Evolutionary conservation across 768 basidiomycete species (phyloP).

Genomic region (Strobilomyces confusus): DNA sequence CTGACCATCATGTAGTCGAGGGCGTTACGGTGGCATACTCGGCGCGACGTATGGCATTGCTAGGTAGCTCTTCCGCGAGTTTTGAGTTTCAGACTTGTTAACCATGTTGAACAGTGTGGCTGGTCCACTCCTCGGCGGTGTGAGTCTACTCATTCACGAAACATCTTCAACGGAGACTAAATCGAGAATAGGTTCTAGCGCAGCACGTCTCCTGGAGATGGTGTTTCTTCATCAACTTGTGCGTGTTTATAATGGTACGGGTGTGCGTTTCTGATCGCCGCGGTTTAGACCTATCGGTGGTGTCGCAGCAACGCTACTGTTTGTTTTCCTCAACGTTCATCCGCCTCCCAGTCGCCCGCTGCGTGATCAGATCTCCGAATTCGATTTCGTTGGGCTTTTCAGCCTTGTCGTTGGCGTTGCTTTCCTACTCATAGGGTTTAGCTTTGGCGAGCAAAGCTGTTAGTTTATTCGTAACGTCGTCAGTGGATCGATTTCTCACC

Average conservation of each 20-base stretch:
- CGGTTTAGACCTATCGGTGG: slow-evolving; percentile 63
- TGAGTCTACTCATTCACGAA: slow-evolving; percentile 33
- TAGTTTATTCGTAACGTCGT: slow-evolving; percentile 39
- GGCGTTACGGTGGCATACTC: slow-evolving; percentile 69
- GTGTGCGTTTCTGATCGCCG: slow-evolving; percentile 22
- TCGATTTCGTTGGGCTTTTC: slow-evolving; percentile 57
- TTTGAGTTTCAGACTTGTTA: not conserved
- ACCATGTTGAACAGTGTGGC: slow-evolving; percentile 42
- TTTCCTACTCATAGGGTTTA: slow-evolving; percentile 68
- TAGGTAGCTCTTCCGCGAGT: slow-evolving; percentile 27
- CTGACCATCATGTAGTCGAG: slow-evolving; percentile 46
- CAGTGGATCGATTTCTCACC: slow-evolving; percentile 24
- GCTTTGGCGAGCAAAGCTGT: slow-evolving; percentile 64
- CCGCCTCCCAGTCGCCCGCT: slow-evolving; percentile 59
- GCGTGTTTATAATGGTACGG: slow-evolving; percentile 34
- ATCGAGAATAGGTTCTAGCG: slow-evolving; percentile 49
- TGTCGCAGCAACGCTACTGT: slow-evolving; percentile 54
- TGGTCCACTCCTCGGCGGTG: slow-evolving; percentile 81
- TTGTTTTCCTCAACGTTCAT: slow-evolving; percentile 72
- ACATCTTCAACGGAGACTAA: not conserved
- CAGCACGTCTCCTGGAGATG: slow-evolving; percentile 79
- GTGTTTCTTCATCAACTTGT: slow-evolving; percentile 79
- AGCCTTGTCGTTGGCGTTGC: slow-evolving; percentile 61
- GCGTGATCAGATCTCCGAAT: slow-evolving; percentile 48
- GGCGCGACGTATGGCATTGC: slow-evolving; percentile 78